Base-by-base conservation (phyloP, 441 rosid genomes). In the Metrosideros polymorpha region DNA sequence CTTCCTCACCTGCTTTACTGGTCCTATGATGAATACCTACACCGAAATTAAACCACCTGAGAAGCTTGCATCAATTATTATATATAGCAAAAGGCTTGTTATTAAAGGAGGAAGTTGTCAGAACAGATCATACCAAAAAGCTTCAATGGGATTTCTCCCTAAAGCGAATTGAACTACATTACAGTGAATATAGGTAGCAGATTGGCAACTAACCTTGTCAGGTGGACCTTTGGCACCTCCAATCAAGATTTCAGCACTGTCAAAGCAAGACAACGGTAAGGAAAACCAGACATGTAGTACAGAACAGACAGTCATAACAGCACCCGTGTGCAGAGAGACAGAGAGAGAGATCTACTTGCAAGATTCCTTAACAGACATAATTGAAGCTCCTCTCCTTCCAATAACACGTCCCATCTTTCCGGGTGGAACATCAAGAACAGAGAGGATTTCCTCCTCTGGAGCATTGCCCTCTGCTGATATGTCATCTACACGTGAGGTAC, bases 321-420 rank as follows among this genome's bases (percentile, higher is more conserved):
- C 4, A 1, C 39, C 75, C 13, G 43, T 30, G 19, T 42, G 42
- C 45, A 22, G 42, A 50, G 63, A 24, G 42, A 18, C 86, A 85
- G 88, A 49, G 87, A 85, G 76, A 87, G 55, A 83, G 77, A 82
- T 17, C 51, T 89, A 96, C 99, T 92, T 92, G 99, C 99, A 96
- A 84, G 98, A 94, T 89, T 94, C 89, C 93, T 97, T 97, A 42
- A 97, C 91, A 43, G 96, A 91, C 89, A 93, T 90, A 88, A 97
- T 97, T 32, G 97, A 91, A 79, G 98, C 88, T 89, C 99, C 99
- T 89, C 94, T 93, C 89, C 92, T 94, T 86, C 99, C 99, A 89
- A 96, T 97, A 88, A 97, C 85, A 86, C 91, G 90, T 24, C 99
- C 99, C 99, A 97, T 97, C 91, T 93, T 93, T 85, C 99, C 99